These are phyloP conservation scores for Zizania palustris DNA, from an alignment of 202 grass and related monocot species.

Conservation along the genomic window DNA sequence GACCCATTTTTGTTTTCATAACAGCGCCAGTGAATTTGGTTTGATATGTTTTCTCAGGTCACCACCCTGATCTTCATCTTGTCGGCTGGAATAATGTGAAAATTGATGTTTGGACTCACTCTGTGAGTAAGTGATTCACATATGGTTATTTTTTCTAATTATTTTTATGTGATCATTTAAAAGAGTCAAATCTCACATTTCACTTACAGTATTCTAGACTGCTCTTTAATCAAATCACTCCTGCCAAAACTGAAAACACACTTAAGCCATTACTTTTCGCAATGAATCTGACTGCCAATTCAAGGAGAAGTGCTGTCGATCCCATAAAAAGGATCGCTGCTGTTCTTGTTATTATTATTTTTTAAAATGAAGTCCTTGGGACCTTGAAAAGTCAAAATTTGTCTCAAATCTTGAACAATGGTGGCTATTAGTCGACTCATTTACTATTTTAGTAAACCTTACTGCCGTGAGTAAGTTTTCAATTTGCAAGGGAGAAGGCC, in stretches of 20 bases:
- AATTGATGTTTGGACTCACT: constrained; percentile 94
- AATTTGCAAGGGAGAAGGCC: constrained; percentile 11
- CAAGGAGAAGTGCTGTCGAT: background rate
- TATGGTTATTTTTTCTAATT: constrained; percentile 28
- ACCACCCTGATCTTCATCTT: constrained; percentile 96
- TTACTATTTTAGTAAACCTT: constrained; percentile 2
- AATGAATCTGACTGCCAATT: background rate
- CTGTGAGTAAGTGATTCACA: constrained; percentile 61
- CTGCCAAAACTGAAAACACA: constrained; percentile 25
- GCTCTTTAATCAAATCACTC: constrained; percentile 14
- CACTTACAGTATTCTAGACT: background rate
- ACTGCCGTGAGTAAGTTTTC: background rate
- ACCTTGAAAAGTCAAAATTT: background rate
- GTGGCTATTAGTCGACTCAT: background rate
- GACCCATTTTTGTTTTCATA: background rate
- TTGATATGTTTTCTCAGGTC: constrained; percentile 59
- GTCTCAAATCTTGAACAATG: background rate
- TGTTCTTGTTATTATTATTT: background rate
- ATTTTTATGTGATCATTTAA: constrained; percentile 20
- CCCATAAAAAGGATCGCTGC: background rate
- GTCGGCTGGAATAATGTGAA: constrained; percentile 90
- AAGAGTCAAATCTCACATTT: constrained; percentile 4
- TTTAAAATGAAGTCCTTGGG: background rate
- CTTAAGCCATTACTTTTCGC: background rate
- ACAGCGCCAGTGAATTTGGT: constrained; percentile 16